These are phyloP conservation scores for Chaetomium fimeti DNA, from an alignment of 495 filamentous ascomycete species.

Conservation along the genomic window DNA sequence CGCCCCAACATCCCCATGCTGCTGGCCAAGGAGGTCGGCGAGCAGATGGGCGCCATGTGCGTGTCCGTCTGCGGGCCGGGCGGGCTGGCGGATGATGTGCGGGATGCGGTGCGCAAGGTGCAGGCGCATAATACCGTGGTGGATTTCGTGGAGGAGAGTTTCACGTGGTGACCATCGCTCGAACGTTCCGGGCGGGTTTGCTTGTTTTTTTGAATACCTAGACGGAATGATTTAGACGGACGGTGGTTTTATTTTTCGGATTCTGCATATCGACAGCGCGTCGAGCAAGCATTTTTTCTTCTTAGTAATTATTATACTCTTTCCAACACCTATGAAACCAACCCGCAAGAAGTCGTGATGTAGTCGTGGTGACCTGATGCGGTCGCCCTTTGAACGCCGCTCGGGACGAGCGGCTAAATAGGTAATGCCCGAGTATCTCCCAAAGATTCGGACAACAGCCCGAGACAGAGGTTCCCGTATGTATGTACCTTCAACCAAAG, in stretches of 20 bases:
- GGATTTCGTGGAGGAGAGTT: conserved; percentile 84
- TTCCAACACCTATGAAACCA: not conserved
- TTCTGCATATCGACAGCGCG: not conserved
- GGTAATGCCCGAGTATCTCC: too few relatives aligned
- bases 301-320: not conserved
- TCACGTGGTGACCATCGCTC: conserved; percentile 71
- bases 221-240: not conserved
- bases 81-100: conserved; percentile 76
- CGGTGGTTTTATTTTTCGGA: not conserved
- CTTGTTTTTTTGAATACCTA: conserved; percentile 5
- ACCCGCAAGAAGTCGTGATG: too few relatives aligned
- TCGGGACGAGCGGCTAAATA: too few relatives aligned
- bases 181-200: not conserved
- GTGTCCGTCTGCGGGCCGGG: conserved; percentile 89
- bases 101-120: conserved; percentile 65
- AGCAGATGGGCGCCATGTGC: conserved; percentile 82
- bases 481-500: too few relatives aligned
- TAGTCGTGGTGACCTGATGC: too few relatives aligned
- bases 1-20: conserved; percentile 78
- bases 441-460: too few relatives aligned
- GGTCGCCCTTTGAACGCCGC: too few relatives aligned
- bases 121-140: conserved; percentile 61
- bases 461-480: too few relatives aligned
- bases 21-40: conserved; percentile 70
- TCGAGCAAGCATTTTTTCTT: not conserved